Evolutionary conservation across 2,329 filamentous ascomycete species (phyloP).

Genomic region (Cercospora citrullina): DNA sequence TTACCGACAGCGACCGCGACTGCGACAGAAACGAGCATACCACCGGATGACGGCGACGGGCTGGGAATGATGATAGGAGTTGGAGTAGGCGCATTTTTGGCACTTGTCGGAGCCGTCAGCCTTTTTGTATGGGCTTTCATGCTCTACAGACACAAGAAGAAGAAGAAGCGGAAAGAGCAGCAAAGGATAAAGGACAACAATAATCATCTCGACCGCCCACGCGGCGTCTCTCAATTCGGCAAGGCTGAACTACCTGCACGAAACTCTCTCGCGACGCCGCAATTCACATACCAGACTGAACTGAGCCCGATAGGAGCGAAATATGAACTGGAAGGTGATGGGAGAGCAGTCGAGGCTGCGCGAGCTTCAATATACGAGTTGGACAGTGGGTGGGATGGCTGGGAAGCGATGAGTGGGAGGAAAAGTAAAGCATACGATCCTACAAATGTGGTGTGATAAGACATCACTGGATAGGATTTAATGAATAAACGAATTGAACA

Average conservation of each 20-base stretch:
- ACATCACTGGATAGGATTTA: background rate
- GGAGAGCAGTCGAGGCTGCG: conserved; percentile 17
- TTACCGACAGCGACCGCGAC: conserved; percentile 7
- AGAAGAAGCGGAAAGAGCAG: conserved; percentile 11
- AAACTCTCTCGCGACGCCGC: background rate
- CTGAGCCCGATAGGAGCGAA: conserved; percentile 11
- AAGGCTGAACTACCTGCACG: conserved; percentile 18
- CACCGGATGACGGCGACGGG: background rate
- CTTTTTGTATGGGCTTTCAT: conserved; percentile 16
- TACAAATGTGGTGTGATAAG: conserved; percentile 12
- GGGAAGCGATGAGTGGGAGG: conserved; percentile 20
- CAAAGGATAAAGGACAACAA: conserved; percentile 1
- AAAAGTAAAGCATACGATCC: conserved; percentile 22
- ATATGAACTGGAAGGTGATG: conserved; percentile 11
- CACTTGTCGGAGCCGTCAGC: conserved; percentile 15
- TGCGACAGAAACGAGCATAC: background rate
- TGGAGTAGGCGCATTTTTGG: conserved; percentile 10
- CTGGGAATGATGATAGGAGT: conserved; percentile 14
- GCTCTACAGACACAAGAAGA: conserved; percentile 16
- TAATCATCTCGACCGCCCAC: background rate
- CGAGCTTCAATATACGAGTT: conserved; percentile 22
- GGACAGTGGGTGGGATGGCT: conserved; percentile 18
- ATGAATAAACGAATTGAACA: conserved; percentile 12
- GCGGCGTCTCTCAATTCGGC: conserved; percentile 9
- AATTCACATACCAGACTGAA: background rate